Conservation (phyloP, 805 yeast species). For the Wickerhamomyces mucosus region DNA sequence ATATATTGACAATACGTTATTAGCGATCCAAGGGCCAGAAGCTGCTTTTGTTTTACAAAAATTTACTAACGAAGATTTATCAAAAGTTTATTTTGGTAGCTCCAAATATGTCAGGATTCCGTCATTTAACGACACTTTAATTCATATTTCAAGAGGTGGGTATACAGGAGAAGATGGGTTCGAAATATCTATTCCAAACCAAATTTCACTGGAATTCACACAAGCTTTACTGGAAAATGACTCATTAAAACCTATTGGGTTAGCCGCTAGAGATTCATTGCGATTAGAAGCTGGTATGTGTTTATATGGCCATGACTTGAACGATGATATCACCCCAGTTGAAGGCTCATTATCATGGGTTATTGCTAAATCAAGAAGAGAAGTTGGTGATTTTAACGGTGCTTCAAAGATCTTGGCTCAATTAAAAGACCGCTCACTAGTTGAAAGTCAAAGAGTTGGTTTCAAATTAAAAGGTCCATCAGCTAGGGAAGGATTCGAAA, state of each 20-base stretch:
- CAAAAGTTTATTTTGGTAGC: constrained; percentile 65
- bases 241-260: constrained; percentile 75
- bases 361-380: constrained; percentile 71
- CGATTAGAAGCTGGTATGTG: constrained; percentile 98
- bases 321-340: constrained; percentile 72
- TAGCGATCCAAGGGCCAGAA: constrained; percentile 91
- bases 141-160: constrained; percentile 90
- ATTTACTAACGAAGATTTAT: constrained; percentile 49
- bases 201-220: constrained; percentile 52
- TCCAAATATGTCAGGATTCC: constrained; percentile 22
- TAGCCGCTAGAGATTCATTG: constrained; percentile 96
- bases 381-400: constrained; percentile 61
- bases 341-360: constrained; percentile 89
- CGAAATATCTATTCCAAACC: constrained; percentile 71
- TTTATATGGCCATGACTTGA: constrained; percentile 86
- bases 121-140: constrained; percentile 28
- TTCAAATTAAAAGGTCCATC: constrained; percentile 73
- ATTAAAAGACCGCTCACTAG: constrained; percentile 51
- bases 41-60: constrained; percentile 61
- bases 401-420: constrained; percentile 59
- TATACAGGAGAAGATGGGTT: constrained; percentile 99
- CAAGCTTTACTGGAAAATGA: constrained; percentile 43
- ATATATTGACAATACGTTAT: constrained; percentile 59
- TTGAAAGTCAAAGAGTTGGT: constrained; percentile 64
- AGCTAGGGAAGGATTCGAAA: constrained; percentile 71